These are phyloP conservation scores for Talaromyces thailandensis DNA, from an alignment of 495 filamentous ascomycete species.

Conservation along the genomic window DNA sequence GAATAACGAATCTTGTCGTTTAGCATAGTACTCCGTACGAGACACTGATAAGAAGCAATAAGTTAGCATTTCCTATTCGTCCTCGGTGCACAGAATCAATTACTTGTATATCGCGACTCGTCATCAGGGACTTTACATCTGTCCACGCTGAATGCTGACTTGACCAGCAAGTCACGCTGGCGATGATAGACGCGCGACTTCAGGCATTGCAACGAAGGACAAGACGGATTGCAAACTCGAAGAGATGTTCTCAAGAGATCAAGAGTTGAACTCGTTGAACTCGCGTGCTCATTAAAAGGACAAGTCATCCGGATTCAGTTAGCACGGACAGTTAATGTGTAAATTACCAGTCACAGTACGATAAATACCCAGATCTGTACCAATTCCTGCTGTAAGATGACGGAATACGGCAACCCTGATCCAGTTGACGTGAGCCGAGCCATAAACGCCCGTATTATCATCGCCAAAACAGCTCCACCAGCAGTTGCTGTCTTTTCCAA, in stretches of 20 bases:
- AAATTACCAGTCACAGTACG: background rate
- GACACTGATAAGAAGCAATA: background rate
- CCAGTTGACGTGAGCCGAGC: background rate
- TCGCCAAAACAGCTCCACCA: conserved; percentile 1
- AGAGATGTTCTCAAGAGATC: background rate
- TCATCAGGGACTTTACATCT: background rate
- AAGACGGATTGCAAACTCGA: no score
- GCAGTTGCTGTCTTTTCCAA: background rate
- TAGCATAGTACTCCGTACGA: no score
- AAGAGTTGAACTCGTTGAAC: background rate
- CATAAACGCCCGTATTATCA: background rate
- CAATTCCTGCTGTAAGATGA: background rate
- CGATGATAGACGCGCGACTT: background rate
- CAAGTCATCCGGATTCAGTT: background rate
- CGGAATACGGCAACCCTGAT: background rate
- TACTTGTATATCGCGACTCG: background rate
- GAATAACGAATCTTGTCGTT: no score
- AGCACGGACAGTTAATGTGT: background rate
- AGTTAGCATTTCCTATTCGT: background rate
- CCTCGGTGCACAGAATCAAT: background rate
- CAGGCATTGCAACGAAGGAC: background rate
- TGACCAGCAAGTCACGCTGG: background rate
- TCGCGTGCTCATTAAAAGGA: background rate
- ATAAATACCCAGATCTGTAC: background rate
- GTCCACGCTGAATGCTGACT: background rate